These are phyloP conservation scores for Lasiodiplodia citricola DNA, from an alignment of 2,329 filamentous ascomycete species.

Conservation along the genomic window DNA sequence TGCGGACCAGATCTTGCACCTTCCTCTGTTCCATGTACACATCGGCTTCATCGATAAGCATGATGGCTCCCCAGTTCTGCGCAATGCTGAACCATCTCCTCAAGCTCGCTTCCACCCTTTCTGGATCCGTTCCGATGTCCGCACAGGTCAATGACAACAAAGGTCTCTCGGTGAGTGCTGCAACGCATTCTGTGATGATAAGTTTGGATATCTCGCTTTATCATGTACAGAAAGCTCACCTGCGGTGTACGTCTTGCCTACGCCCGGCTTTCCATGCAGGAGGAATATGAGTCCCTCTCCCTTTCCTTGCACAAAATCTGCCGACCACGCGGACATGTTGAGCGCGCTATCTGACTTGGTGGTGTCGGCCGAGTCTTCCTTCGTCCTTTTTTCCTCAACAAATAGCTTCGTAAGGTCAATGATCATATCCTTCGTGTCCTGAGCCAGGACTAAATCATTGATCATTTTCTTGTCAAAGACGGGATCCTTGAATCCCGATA, in stretches of 20 bases:
- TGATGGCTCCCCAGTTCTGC: slow-evolving; percentile 33
- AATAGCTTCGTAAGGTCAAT: background rate
- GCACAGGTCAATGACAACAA: slow-evolving; percentile 40
- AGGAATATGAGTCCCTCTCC: slow-evolving; percentile 15
- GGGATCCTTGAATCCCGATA: background rate
- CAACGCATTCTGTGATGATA: slow-evolving; percentile 41
- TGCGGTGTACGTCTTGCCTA: slow-evolving; percentile 35
- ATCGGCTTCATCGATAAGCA: slow-evolving; percentile 44
- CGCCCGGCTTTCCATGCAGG: slow-evolving; percentile 22
- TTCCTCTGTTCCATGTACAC: slow-evolving; percentile 44
- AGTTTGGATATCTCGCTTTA: background rate
- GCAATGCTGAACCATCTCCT: slow-evolving; percentile 32
- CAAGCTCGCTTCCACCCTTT: slow-evolving; percentile 22
- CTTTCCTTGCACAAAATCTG: slow-evolving; percentile 2
- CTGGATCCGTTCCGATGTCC: slow-evolving; percentile 33
- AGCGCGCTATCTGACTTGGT: too few relatives aligned
- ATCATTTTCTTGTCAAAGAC: background rate
- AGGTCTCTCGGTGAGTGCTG: slow-evolving; percentile 38
- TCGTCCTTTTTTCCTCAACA: background rate
- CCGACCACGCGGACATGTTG: slow-evolving; percentile 6
- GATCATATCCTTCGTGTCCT: background rate
- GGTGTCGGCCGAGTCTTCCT: background rate
- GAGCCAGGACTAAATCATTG: background rate
- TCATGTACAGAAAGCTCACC: slow-evolving; percentile 30
- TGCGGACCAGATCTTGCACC: slow-evolving; percentile 37